phyloP scores from a whole-genome alignment of 176 grass and related monocot genomes.

The Oryza rufipogon region DNA sequence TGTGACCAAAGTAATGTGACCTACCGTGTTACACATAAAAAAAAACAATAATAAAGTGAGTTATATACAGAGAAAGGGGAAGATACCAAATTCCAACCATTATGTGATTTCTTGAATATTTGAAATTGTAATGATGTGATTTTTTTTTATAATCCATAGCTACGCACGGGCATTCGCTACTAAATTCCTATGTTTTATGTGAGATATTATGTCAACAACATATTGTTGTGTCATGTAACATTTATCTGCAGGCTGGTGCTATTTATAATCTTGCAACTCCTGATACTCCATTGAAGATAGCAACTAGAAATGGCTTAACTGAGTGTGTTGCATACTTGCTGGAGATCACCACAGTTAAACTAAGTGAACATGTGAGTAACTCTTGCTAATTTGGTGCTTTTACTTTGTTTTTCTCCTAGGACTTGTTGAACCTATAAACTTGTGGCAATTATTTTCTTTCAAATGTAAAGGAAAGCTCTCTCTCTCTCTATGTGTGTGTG shows the following conservation, averaged over 20 bases:
- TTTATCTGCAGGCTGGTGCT: constrained; percentile 33
- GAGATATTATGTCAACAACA: not conserved
- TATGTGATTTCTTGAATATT: too few species aligned
- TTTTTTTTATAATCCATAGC: too few species aligned
- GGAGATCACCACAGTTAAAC: constrained; percentile 9
- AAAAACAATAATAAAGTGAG: too few species aligned
- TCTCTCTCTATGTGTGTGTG: too few species aligned
- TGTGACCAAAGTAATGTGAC: too few species aligned
- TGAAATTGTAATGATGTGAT: too few species aligned
- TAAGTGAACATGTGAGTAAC: not conserved
- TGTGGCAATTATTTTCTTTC: not conserved
- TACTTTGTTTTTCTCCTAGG: not conserved
- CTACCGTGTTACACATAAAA: too few species aligned
- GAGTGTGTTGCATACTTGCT: constrained; percentile 26
- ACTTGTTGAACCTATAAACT: not conserved
- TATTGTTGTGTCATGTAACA: not conserved
- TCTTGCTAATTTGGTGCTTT: constrained; percentile 19
- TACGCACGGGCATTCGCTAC: too few species aligned
- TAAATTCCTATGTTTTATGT: not conserved
- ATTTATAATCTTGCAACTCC: constrained; percentile 4
- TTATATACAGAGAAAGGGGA: too few species aligned
- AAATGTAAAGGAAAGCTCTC: not conserved
- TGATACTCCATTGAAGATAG: constrained; percentile 39
- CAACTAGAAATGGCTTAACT: constrained; percentile 30
- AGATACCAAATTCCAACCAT: too few species aligned